Evolutionary conservation across 2,329 filamentous ascomycete species (phyloP), one percentile per base, ranked within the genome.

Genomic region (Epichloe sylvatica): DNA sequence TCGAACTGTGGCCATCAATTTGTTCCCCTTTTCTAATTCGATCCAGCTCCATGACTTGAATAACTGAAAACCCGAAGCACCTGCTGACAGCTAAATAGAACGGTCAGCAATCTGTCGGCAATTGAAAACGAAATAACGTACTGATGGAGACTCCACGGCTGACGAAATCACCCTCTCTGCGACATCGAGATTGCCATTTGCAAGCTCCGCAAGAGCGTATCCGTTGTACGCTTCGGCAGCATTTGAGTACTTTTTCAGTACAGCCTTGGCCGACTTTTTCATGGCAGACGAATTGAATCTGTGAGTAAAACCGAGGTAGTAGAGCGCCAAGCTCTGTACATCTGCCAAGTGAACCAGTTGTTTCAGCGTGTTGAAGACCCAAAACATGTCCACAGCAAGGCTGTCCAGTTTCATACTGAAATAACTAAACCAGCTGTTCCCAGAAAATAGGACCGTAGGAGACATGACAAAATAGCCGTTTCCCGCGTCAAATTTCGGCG

Each of bases 221-320:
- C 81, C 79, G 56, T 88, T 84, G 65, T 94, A 96, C 0, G 96
- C 69, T 12, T 72, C 69, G 3, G 86, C 62, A 56, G 80, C 83
- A 1, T 77, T 71, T 0, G 81, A 71, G 49, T 78, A 76, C 45
- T 73, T 73, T 60, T 85, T 91, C n/a, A 96, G 65, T 0, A 94
- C 68, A 6, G 67, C 66, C 58, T 87, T 94, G 0, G 87, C 86
- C 6, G 75, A 70, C 60, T 87, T 94, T 55, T 78, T 83, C 25
- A 80, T 77, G 2, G 67, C 70, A 1, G 64, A 59, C 0, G 75
- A 69, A 41, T 81, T 75, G 50, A 41, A 77, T 75, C 0, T 64
- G 60, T 46, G 75, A 76, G 56, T 78, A 43, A 91, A 74, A 1
- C 83, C 83, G 9, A 95, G 67, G 53, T 80, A 73, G 57, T 89